Evolutionary conservation across 345 rosid species (phyloP).

Genomic region (Populus alba): DNA sequence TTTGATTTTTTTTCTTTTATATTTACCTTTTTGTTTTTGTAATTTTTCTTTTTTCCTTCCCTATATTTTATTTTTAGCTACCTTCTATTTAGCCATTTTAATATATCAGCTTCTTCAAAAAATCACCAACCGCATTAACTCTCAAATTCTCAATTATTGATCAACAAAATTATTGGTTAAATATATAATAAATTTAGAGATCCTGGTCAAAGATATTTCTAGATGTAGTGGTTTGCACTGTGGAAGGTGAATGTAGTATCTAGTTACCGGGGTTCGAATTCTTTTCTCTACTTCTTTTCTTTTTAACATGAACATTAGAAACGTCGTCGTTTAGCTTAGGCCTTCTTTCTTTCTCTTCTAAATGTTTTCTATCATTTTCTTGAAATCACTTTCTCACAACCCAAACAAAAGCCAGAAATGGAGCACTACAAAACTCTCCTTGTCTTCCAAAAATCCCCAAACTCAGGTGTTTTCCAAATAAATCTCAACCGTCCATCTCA

Average conservation of each 20-base stretch:
- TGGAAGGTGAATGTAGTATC: slow-evolving; percentile 99
- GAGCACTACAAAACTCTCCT: slow-evolving; percentile 48
- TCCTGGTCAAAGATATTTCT: slow-evolving; percentile 35
- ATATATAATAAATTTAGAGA: rapidly evolving
- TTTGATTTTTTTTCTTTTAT: too few species aligned
- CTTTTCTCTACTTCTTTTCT: background rate
- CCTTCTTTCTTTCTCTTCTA: too few species aligned
- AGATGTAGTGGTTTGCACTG: slow-evolving; percentile 99
- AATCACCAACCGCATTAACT: background rate
- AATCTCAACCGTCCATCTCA: slow-evolving; percentile 57
- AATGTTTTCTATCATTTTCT: background rate
- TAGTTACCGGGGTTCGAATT: slow-evolving; percentile 98
- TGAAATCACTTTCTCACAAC: background rate
- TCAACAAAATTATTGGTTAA: background rate
- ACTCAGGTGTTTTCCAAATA: slow-evolving; percentile 51
- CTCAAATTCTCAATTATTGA: background rate
- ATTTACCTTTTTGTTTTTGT: too few species aligned
- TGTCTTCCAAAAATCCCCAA: slow-evolving; percentile 33
- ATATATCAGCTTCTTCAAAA: too few species aligned
- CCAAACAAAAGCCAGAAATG: slow-evolving; percentile 1
- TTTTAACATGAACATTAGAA: background rate
- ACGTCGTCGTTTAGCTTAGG: background rate
- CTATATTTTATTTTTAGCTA: too few species aligned
- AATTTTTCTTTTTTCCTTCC: too few species aligned
- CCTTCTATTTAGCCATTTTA: rapidly evolving